Conservation (phyloP, 768 basidiomycete species). For the Krasilnikovozyma curviuscula region DNA sequence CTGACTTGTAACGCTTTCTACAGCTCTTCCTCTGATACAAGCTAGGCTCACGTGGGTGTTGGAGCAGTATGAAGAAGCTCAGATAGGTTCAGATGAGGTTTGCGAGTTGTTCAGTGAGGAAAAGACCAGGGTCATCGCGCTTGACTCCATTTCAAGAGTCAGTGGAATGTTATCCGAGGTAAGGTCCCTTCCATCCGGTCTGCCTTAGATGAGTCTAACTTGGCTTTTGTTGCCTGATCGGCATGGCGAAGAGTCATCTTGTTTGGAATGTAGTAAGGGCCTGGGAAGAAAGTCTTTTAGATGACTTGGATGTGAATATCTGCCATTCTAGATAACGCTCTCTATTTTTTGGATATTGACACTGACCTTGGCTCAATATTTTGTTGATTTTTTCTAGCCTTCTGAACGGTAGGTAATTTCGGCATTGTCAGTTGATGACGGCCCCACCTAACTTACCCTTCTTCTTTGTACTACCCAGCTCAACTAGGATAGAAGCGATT, state of each 20-base stretch:
- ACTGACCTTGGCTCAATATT: no score
- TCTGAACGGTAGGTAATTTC: no score
- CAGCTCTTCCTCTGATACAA: conserved; percentile 5
- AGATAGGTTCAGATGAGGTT: conserved; percentile 26
- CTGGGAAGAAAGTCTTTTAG: conserved; percentile 52
- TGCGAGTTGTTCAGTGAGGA: conserved; percentile 38
- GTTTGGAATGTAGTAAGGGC: conserved; percentile 55
- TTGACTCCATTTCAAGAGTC: conserved; percentile 39
- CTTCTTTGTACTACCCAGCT: conserved; percentile 26
- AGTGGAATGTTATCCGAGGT: conserved; percentile 47
- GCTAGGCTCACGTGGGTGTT: neutral
- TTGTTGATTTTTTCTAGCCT: no score
- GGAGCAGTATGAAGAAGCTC: conserved; percentile 25
- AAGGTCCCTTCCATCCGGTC: conserved; percentile 6
- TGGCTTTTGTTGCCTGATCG: neutral
- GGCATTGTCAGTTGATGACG: neutral
- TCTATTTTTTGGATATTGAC: no score
- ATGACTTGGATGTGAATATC: conserved; percentile 27
- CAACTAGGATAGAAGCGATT: conserved; percentile 37
- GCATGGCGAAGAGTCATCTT: conserved; percentile 30
- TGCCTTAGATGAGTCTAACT: neutral
- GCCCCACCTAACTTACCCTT: neutral
- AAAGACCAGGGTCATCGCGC: conserved; percentile 43
- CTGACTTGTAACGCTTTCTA: conserved; percentile 37
- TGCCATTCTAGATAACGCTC: no score